Evolutionary conservation across 2,329 filamentous ascomycete species (phyloP).

Genomic region (Emergomyces orientalis): DNA sequence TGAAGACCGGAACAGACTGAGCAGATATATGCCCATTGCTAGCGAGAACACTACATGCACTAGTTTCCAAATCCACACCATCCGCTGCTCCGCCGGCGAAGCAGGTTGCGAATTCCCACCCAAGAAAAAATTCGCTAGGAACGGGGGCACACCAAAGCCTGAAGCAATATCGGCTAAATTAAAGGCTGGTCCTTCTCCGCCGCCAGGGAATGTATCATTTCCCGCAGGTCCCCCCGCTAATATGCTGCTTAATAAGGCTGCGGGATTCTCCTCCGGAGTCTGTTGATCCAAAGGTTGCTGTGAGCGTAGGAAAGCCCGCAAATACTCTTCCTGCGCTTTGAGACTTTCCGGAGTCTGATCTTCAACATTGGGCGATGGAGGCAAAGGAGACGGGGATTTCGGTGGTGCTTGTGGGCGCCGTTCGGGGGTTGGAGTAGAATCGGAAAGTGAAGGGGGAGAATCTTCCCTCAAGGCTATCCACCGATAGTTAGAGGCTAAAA

Average conservation of each 20-base stretch:
- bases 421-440: conserved; percentile 13
- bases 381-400: conserved; percentile 10
- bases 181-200: conserved; percentile 21
- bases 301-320: conserved; percentile 34
- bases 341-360: conserved; percentile 27
- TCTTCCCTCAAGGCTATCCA: conserved; percentile 19
- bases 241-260: conserved; percentile 29
- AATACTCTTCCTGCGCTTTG: conserved; percentile 34
- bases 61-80: conserved; percentile 44
- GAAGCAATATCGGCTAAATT: conserved; percentile 26
- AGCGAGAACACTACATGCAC: conserved; percentile 51
- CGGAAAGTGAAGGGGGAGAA: conserved; percentile 13
- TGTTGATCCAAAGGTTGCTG: conserved; percentile 18
- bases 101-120: conserved; percentile 31
- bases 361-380: conserved; percentile 16
- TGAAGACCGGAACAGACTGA: conserved; percentile 30
- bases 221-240: conserved; percentile 22
- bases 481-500: neutral
- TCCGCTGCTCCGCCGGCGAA: conserved; percentile 29
- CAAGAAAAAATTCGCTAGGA: conserved; percentile 31
- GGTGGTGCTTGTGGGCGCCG: conserved; percentile 14
- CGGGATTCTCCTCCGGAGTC: conserved; percentile 24
- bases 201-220: conserved; percentile 16
- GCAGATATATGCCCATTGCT: conserved; percentile 46
- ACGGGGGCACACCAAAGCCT: conserved; percentile 37